Conservation (phyloP, 331 rosid species). For the Rosa hybrid region DNA sequence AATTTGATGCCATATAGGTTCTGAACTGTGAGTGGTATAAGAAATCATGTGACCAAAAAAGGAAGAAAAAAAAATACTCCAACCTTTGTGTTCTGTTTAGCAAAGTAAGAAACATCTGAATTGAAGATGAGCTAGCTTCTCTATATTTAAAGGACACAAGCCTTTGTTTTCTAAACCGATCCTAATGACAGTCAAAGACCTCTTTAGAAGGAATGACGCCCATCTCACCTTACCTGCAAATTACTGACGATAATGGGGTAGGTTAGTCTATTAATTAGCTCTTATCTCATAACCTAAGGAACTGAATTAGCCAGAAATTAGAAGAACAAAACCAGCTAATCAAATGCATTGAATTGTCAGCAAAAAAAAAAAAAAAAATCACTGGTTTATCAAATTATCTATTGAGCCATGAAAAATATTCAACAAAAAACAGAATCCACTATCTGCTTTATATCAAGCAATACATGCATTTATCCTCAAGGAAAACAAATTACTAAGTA, state of each 20-base stretch:
- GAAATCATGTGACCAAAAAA: neutral
- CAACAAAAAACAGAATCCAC: too few relatives aligned
- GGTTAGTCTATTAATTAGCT: neutral
- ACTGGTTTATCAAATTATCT: neutral
- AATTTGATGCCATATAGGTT: conserved; percentile 4
- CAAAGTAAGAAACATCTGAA: neutral
- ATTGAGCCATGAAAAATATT: too few relatives aligned
- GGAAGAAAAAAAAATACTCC: neutral
- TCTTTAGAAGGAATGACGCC: neutral
- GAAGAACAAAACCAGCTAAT: neutral
- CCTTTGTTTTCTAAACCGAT: neutral
- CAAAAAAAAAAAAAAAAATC: too few relatives aligned
- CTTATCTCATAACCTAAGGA: neutral
- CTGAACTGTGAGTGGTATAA: neutral
- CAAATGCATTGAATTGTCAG: neutral
- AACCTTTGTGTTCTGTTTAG: neutral
- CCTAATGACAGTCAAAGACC: neutral
- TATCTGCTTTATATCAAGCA: too few relatives aligned
- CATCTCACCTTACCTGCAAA: neutral
- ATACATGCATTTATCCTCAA: too few relatives aligned
- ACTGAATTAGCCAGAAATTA: neutral
- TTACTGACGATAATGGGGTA: too few relatives aligned
- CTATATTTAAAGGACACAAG: neutral
- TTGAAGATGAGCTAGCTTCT: neutral
- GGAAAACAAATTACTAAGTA: too few relatives aligned